Base-by-base conservation (phyloP, 169 alveolate species). In the Cryptosporidium baileyi region DNA sequence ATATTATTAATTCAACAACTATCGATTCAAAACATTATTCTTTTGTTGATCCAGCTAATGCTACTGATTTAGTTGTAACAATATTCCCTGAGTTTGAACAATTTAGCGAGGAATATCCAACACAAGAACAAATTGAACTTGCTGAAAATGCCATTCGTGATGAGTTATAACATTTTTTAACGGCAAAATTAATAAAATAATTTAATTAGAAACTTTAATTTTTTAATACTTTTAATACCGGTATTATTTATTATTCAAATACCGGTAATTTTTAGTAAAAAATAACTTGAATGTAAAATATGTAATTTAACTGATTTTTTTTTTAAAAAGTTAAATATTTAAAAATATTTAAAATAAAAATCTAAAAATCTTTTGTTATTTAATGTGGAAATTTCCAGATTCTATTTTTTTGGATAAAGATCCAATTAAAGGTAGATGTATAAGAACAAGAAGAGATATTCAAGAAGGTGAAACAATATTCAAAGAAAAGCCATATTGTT, bases 61-160 rank as follows among this genome's bases (percentile, higher is more conserved):
- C 51, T 19, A 74, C 47, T 36, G 67, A 52, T 38, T n/a, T 74
- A 26, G 85, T 74, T 9, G 85, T 74, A 2, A 54, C 85, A 8
- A 34, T 57, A 13, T 74, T 74, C 57, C 61, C 85, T 6, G 85
- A 74, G 4, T 74, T 74, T 57, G 85, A 74, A 38, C 85, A 51
- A 61, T 74, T 74, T 40, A 26, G 74, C 4, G 85, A 74, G 17
- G 81, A 65, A 22, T 59, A 22, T 44, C 85, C 67, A 11, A 74
- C 85, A 7, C 67, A 65, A 22, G 85, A 74, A 28, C 65, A 74
- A n/a, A 40, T 57, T 26, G 67, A 74, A 13, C 13, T 40, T 41
- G 60, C 22, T 22, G 85, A 74, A 26, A 57, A 74, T 3, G 32
- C 65, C 4, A 34, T 74, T 17, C 17, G 24, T 7, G 85, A 74